Evolutionary conservation across 2,329 filamentous ascomycete genomes (phyloP).

Genomic region (Alternaria sp.): DNA sequence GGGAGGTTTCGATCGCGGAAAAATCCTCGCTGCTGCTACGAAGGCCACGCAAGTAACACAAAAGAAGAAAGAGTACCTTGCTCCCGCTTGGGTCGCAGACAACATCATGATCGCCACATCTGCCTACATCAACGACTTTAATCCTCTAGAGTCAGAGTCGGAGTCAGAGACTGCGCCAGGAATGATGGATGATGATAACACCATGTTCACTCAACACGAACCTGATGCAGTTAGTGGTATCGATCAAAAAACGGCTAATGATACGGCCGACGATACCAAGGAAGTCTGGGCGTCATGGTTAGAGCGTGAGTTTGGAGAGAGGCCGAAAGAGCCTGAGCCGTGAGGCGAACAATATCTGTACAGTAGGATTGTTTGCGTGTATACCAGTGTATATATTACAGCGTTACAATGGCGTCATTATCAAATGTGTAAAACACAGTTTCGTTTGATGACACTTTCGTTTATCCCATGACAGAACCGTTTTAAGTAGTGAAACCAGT

Average conservation of each 20-base stretch:
- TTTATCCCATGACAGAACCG: accelerated
- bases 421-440: neutral
- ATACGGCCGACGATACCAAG: neutral
- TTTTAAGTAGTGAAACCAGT: neutral
- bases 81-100: conserved; percentile 45
- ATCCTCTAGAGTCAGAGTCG: neutral
- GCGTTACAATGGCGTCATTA: conserved; percentile 24
- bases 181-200: conserved; percentile 16
- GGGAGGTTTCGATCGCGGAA: conserved; percentile 38
- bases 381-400: conserved; percentile 17
- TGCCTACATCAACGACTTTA: conserved; percentile 32
- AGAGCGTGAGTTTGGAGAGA: conserved; percentile 40
- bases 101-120: conserved; percentile 47
- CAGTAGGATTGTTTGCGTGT: conserved; percentile 11
- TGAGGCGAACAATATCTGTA: conserved; percentile 7
- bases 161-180: conserved; percentile 1
- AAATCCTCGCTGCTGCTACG: conserved; percentile 34
- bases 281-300: conserved; percentile 42
- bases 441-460: neutral
- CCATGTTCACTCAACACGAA: conserved; percentile 12
- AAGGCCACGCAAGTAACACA: conserved; percentile 25
- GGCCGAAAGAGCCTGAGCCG: conserved; percentile 32
- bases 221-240: conserved; percentile 4
- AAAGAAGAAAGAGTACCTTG: conserved; percentile 24
- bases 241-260: neutral